Conservation (phyloP, 495 filamentous ascomycete genomes). For the Barbatosphaeria neglecta region DNA sequence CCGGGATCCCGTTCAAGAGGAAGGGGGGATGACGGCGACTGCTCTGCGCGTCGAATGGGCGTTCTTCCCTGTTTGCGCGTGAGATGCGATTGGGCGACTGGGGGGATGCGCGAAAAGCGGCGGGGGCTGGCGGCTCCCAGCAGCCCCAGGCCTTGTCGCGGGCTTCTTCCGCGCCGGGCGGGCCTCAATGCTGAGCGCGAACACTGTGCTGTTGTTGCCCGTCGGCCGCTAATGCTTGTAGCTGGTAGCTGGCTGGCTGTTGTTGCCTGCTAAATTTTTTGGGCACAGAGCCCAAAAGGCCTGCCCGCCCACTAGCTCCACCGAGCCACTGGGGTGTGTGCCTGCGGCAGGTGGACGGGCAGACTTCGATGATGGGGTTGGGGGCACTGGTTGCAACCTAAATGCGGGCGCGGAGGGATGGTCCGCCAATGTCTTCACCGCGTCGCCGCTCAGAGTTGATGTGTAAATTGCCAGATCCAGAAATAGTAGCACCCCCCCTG, state of each 20-base stretch:
- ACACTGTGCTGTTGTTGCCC: too few species aligned
- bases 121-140: background rate
- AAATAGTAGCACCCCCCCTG: conserved; percentile 11
- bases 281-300: too few species aligned
- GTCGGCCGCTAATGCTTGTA: too few species aligned
- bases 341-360: too few species aligned
- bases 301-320: background rate
- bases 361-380: too few species aligned
- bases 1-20: background rate
- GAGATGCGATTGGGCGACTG: background rate
- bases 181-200: too few species aligned
- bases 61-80: background rate
- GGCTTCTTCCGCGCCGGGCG: background rate
- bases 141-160: background rate
- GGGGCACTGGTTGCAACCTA: conserved; percentile 10
- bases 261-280: too few species aligned
- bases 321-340: too few species aligned
- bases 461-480: conserved; percentile 7
- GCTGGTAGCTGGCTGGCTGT: too few species aligned
- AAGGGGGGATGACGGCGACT: background rate
- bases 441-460: background rate
- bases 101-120: background rate
- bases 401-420: conserved; percentile 2
- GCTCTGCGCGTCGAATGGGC: background rate
- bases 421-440: conserved; percentile 1